Conservation (phyloP, 139 green algal genomes). For the Micractinium sp. region DNA sequence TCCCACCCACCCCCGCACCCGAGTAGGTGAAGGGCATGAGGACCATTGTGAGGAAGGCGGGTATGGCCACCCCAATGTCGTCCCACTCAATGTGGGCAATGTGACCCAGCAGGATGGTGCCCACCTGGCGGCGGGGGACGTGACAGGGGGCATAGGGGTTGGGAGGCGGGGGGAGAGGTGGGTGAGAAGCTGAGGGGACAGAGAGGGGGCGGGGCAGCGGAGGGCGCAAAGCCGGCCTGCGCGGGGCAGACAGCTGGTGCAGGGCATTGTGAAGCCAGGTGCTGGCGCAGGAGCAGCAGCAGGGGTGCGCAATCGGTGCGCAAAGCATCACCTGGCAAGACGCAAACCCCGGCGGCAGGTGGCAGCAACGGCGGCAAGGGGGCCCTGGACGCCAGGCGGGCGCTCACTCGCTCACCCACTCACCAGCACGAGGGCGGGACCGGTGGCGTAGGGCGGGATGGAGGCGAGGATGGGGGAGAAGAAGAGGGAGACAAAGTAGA, state of each 20-base stretch:
- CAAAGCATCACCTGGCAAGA: no score
- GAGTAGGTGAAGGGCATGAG: slow-evolving; percentile 83
- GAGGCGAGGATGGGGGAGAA: slow-evolving; percentile 85
- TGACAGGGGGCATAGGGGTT: not conserved
- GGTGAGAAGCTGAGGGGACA: no score
- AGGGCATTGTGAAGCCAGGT: not conserved
- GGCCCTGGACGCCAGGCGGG: no score
- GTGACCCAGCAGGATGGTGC: slow-evolving; percentile 61
- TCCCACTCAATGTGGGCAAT: slow-evolving; percentile 63
- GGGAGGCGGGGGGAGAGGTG: not conserved
- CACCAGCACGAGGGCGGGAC: slow-evolving; percentile 85
- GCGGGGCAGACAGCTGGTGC: not conserved
- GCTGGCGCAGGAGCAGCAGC: not conserved
- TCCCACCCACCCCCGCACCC: not conserved
- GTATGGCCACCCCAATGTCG: slow-evolving; percentile 61
- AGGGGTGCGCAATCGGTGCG: not conserved
- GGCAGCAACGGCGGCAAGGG: no score
- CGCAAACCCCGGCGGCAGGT: no score
- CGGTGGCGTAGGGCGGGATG: slow-evolving; percentile 86
- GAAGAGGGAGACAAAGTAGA: slow-evolving; percentile 85
- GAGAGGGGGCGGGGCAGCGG: no score
- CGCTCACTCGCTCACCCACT: not conserved
- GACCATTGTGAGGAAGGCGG: slow-evolving; percentile 83
- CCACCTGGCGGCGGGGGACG: slow-evolving; percentile 8
- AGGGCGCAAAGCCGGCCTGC: no score